Evolutionary conservation across 352 stramenopile species (phyloP), one percentile per base, ranked within the genome.

Genomic region (Phytophthora litchii): DNA sequence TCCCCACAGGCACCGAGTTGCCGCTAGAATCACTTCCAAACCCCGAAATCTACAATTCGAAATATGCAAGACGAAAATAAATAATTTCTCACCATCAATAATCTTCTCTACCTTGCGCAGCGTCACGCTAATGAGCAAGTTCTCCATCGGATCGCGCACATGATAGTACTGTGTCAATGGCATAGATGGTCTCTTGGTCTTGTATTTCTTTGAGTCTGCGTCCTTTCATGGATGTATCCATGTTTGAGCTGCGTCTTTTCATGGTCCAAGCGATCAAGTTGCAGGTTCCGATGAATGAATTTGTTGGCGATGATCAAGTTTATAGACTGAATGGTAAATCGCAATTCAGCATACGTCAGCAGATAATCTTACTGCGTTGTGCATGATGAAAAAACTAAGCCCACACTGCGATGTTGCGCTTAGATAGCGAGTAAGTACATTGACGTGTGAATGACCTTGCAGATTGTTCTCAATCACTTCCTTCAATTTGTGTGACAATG

Each of bases 91-190:
- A n/a, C 20, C 13, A 17, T 25, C 8, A 43, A 60, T 38, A 40
- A 11, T 36, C 23, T 21, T 42, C 43, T 29, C 9, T 23, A 87
- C 83, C 79, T 92, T 91, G 38, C 80, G 79, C 17, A 85, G 67
- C 2, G 69, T 78, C 19, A 90, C 78, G 14, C 64, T 60, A 27
- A 92, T 38, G 38, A 62, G 65, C 13, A 92, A 55, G 48, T 90
- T 86, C 59, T 88, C 79, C 55, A 92, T 89, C 9, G 83, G 79
- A 53, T 89, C 80, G 57, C 74, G 75, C 40, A 83, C 83, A 74
- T 91, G 81, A 58, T 90, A 92, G 66, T 78, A 83, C 29, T 78
- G 63, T 38, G 76, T 88, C 45, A 66, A 44, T 40, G 55, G 50
- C 70, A 76, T 84, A 31, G 25, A 1, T 44, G 44, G 3, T 57